Conservation (phyloP, 495 filamentous ascomycete species). For the Geoglossum glabrum region DNA sequence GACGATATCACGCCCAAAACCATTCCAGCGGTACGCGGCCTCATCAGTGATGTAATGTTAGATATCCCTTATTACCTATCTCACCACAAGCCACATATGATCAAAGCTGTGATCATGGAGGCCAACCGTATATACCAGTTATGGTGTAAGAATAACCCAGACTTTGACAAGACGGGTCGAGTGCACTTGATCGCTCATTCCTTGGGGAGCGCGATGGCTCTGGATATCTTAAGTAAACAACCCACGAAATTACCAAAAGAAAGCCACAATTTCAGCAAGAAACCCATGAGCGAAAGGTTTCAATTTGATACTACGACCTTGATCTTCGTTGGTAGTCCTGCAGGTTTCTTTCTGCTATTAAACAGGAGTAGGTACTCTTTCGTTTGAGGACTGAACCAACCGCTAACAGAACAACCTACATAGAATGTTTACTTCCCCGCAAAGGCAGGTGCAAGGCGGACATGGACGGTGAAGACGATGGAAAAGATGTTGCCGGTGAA, state of each 20-base stretch:
- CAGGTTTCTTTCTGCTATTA: slow-evolving; percentile 78
- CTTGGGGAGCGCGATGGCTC: slow-evolving; percentile 76
- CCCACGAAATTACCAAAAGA: slow-evolving; percentile 41
- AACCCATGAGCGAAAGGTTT: slow-evolving; percentile 41
- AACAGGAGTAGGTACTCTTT: slow-evolving; percentile 36
- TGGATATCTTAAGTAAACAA: slow-evolving; percentile 79
- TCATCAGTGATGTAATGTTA: slow-evolving; percentile 93
- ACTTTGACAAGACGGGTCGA: slow-evolving; percentile 57
- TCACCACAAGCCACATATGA: slow-evolving; percentile 88
- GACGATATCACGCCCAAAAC: slow-evolving; percentile 85
- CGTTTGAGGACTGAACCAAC: background rate
- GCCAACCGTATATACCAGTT: slow-evolving; percentile 84
- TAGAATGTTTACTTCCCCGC: slow-evolving; percentile 57
- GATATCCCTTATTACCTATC: slow-evolving; percentile 96
- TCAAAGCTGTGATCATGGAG: slow-evolving; percentile 69
- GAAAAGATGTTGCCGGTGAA: slow-evolving; percentile 50
- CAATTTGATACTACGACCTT: slow-evolving; percentile 80
- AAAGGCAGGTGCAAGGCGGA: slow-evolving; percentile 54
- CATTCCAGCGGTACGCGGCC: slow-evolving; percentile 67
- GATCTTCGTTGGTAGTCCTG: slow-evolving; percentile 83
- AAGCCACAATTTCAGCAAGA: slow-evolving; percentile 31
- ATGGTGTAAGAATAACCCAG: slow-evolving; percentile 83
- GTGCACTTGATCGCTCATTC: slow-evolving; percentile 91
- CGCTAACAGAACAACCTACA: background rate
- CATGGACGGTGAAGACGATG: slow-evolving; percentile 40